Conservation (phyloP, 2,329 filamentous ascomycete genomes). For the Fusarium sp. region DNA sequence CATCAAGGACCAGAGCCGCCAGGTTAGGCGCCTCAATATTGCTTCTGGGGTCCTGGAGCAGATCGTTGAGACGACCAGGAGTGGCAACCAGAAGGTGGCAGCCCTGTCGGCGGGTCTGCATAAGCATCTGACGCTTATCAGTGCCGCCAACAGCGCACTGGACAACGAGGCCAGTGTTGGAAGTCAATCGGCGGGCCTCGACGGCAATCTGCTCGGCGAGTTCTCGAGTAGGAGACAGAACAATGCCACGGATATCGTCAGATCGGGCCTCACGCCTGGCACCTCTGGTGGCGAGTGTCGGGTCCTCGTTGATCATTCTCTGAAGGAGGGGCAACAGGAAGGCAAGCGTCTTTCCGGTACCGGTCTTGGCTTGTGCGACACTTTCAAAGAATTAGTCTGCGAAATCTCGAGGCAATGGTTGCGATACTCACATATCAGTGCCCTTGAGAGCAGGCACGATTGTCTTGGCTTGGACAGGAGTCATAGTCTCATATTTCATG, state of each 20-base stretch:
- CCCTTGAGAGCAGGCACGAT: conserved; percentile 85
- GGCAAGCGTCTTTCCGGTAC: conserved; percentile 95
- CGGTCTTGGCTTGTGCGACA: conserved; percentile 94
- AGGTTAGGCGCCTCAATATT: conserved; percentile 81
- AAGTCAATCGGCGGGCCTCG: conserved; percentile 78
- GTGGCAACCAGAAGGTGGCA: conserved; percentile 94
- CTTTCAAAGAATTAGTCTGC: conserved; percentile 49
- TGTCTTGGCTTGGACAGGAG: conserved; percentile 87
- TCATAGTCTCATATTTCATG: conserved; percentile 88
- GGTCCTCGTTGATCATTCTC: conserved; percentile 75
- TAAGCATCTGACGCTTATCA: conserved; percentile 76
- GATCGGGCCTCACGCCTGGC: conserved; percentile 53
- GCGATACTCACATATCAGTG: conserved; percentile 78
- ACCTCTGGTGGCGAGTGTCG: conserved; percentile 64
- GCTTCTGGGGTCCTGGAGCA: conserved; percentile 74
- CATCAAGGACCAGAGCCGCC: conserved; percentile 93
- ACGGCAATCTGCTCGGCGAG: conserved; percentile 83
- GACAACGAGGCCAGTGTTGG: conserved; percentile 73
- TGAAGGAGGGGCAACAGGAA: conserved; percentile 91
- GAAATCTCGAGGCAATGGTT: neutral
- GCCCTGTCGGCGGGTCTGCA: conserved; percentile 75
- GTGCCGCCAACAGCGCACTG: conserved; percentile 93
- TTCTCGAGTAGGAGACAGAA: conserved; percentile 84
- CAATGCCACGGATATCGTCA: conserved; percentile 74
- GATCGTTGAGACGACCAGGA: conserved; percentile 86